phyloP scores from a whole-genome alignment of 2,329 filamentous ascomycete species.

The Cadophora gregata region DNA sequence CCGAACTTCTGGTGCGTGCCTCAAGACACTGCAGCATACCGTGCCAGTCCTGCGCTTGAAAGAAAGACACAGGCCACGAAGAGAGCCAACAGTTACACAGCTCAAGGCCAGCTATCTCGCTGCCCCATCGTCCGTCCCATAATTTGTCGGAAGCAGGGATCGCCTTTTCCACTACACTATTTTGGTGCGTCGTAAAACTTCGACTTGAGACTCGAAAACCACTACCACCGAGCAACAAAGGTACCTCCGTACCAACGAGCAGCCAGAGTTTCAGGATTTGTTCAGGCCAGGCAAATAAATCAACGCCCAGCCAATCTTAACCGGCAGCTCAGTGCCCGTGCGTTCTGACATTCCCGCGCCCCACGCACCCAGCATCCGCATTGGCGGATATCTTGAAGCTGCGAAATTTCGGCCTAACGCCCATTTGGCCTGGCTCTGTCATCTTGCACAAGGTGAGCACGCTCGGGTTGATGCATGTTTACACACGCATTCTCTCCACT shows the following conservation, averaged over 20 bases:
- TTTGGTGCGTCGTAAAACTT: background rate
- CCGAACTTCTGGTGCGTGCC: slow-evolving; percentile 44
- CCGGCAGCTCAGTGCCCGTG: slow-evolving; percentile 40
- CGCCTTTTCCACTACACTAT: slow-evolving; percentile 2
- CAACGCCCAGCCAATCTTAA: slow-evolving; percentile 31
- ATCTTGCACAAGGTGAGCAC: slow-evolving; percentile 33
- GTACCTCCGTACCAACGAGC: slow-evolving; percentile 18
- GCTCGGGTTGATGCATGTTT: slow-evolving; percentile 41
- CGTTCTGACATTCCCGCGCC: slow-evolving; percentile 37
- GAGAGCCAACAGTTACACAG: slow-evolving; percentile 14
- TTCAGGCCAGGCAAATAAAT: slow-evolving; percentile 23
- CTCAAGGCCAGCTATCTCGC: background rate
- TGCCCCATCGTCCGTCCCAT: slow-evolving; percentile 2
- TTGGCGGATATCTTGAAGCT: slow-evolving; percentile 39
- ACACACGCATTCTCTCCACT: slow-evolving; percentile 30
- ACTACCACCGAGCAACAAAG: slow-evolving; percentile 21
- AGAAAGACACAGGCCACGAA: slow-evolving; percentile 19
- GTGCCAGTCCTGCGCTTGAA: slow-evolving; percentile 26
- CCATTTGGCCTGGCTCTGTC: slow-evolving; percentile 29
- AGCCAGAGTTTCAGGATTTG: slow-evolving; percentile 28
- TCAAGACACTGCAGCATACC: slow-evolving; percentile 40
- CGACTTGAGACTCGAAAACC: slow-evolving; percentile 24
- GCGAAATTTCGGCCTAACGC: slow-evolving; percentile 36
- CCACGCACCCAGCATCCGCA: slow-evolving; percentile 38
- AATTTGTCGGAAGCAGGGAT: slow-evolving; percentile 15